Conservation (phyloP, 2,329 filamentous ascomycete species). For the Aspergillus sp. region DNA sequence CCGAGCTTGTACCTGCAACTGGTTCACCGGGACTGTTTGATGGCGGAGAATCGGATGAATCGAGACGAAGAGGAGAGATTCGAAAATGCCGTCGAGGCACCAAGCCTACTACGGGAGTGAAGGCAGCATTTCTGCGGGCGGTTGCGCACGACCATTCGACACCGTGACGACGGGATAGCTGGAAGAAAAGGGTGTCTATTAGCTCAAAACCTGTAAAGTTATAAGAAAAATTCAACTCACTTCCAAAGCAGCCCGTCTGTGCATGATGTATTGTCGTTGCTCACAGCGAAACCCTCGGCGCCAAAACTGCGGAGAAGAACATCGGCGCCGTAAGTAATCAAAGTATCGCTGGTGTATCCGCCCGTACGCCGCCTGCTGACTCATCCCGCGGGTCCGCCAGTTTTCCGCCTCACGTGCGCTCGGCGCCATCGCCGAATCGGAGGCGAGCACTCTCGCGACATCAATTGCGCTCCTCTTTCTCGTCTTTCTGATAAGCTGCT, state of each 20-base stretch:
- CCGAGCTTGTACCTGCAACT: slow-evolving; percentile 10
- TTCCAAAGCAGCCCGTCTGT: slow-evolving; percentile 37
- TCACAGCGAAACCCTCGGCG: slow-evolving; percentile 17
- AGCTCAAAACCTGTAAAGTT: not conserved
- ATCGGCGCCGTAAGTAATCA: not conserved
- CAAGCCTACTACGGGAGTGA: slow-evolving; percentile 19
- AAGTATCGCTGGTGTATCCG: not conserved
- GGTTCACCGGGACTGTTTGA: slow-evolving; percentile 21
- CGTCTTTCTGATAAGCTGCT: slow-evolving; percentile 4
- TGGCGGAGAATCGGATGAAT: slow-evolving; percentile 32
- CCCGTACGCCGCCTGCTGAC: not conserved
- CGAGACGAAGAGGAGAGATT: slow-evolving; percentile 28
- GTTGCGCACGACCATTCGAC: slow-evolving; percentile 43
- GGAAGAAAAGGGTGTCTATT: not conserved
- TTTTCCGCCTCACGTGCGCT: slow-evolving; percentile 33
- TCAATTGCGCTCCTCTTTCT: slow-evolving; percentile 20
- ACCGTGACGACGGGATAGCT: slow-evolving; percentile 43
- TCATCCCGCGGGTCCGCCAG: slow-evolving; percentile 8
- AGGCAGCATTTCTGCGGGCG: slow-evolving; percentile 27
- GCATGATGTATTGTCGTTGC: slow-evolving; percentile 31
- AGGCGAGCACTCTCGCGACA: slow-evolving; percentile 17
- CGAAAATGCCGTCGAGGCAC: slow-evolving; percentile 38
- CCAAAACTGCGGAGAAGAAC: slow-evolving; percentile 16
- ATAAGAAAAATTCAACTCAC: slow-evolving; percentile 19
- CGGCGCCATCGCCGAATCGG: slow-evolving; percentile 38